phyloP scores from a whole-genome alignment of 108 stramenopile genomes.

The Hondaea fermentalgiana region DNA sequence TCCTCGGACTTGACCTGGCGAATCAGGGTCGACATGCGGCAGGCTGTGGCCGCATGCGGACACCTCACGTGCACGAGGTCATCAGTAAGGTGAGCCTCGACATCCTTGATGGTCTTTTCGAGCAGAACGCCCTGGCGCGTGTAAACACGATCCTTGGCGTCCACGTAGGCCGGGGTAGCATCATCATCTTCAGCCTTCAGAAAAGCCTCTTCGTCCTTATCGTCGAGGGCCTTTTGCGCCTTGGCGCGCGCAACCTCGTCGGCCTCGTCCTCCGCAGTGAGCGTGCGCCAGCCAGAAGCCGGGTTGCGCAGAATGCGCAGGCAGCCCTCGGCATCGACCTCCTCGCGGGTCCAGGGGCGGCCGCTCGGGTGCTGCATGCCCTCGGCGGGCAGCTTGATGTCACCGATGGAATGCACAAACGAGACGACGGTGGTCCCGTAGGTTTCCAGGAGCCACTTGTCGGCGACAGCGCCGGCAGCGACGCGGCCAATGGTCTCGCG shows the following conservation, averaged over 20 bases:
- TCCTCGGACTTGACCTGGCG: slow-evolving; percentile 14
- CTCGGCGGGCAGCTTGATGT: not conserved
- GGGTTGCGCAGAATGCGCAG: slow-evolving; percentile 15
- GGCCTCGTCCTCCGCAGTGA: not conserved
- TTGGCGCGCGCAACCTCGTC: not conserved
- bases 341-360: not conserved
- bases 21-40: slow-evolving; percentile 18
- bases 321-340: not conserved
- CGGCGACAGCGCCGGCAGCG: slow-evolving; percentile 91
- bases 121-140: not conserved
- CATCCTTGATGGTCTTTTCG: not conserved
- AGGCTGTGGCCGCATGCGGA: not conserved
- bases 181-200: not conserved
- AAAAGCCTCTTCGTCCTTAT: not conserved
- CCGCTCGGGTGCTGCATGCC: not conserved
- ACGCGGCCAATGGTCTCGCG: slow-evolving; percentile 98
- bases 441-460: slow-evolving; percentile 66
- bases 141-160: not conserved
- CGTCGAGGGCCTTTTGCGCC: not conserved
- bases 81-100: not conserved
- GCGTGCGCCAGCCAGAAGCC: not conserved
- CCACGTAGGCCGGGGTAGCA: not conserved
- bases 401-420: slow-evolving; percentile 2
- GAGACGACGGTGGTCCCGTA: slow-evolving; percentile 2
- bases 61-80: slow-evolving; percentile 22